phyloP scores from a whole-genome alignment of 2,329 filamentous ascomycete species.

The Verticillium nonalfalfae region DNA sequence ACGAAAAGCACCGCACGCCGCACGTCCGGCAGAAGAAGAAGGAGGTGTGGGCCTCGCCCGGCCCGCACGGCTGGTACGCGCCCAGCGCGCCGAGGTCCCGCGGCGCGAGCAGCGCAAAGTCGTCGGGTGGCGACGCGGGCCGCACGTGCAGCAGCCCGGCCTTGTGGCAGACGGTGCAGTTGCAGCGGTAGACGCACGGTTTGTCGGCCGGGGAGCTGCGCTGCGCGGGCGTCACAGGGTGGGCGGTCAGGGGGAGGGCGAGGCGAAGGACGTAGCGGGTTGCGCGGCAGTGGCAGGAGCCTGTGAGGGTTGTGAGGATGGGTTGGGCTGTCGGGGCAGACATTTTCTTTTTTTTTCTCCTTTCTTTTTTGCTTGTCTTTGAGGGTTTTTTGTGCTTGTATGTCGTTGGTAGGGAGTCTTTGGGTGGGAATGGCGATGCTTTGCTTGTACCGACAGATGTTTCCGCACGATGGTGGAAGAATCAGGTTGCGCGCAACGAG shows the following conservation, averaged over 20 bases:
- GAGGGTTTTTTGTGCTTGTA: not conserved
- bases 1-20: slow-evolving; percentile 34
- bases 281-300: slow-evolving; percentile 40
- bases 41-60: slow-evolving; percentile 15
- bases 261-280: slow-evolving; percentile 35
- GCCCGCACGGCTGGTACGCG: slow-evolving; percentile 26
- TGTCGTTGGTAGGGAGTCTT: not conserved
- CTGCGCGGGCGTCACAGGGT: slow-evolving; percentile 9
- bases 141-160: slow-evolving; percentile 38
- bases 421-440: too few species aligned
- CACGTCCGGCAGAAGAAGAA: slow-evolving; percentile 42
- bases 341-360: slow-evolving; percentile 4
- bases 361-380: not conserved
- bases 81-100: slow-evolving; percentile 27
- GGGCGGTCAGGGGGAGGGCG: slow-evolving; percentile 19
- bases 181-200: slow-evolving; percentile 33
- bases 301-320: slow-evolving; percentile 19
- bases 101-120: slow-evolving; percentile 40
- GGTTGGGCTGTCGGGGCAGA: slow-evolving; percentile 3
- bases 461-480: too few species aligned
- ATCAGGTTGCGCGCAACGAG: too few species aligned
- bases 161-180: slow-evolving; percentile 43
- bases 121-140: slow-evolving; percentile 21
- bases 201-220: slow-evolving; percentile 4
- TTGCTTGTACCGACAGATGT: too few species aligned